Conservation (phyloP, 768 basidiomycete species). For the Mrakia frigida region DNA sequence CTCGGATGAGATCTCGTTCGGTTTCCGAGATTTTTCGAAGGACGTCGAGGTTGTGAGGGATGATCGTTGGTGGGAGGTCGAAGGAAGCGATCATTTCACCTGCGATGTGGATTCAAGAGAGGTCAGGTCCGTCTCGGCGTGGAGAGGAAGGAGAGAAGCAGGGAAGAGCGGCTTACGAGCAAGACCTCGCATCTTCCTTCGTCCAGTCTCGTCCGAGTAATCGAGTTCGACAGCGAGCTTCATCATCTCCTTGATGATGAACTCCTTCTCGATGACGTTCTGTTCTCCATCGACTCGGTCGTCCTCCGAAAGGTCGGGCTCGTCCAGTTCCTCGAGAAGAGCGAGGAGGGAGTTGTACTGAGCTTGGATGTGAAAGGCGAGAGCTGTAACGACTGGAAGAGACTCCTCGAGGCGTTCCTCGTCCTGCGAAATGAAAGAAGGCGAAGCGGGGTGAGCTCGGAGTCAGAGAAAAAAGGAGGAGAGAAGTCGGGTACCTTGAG, state of each 20-base stretch:
- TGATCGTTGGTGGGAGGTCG: slow-evolving; percentile 61
- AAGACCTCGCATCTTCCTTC: slow-evolving; percentile 78
- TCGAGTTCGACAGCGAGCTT: slow-evolving; percentile 72
- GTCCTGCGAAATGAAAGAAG: slow-evolving; percentile 43
- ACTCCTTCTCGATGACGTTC: slow-evolving; percentile 52
- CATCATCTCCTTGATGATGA: slow-evolving; percentile 75
- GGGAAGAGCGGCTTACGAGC: slow-evolving; percentile 56
- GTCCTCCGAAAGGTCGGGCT: slow-evolving; percentile 33
- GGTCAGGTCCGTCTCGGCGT: background rate
- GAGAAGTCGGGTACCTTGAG: slow-evolving; percentile 43
- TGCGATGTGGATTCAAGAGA: slow-evolving; percentile 36
- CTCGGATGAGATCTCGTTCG: slow-evolving; percentile 78
- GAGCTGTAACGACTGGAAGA: slow-evolving; percentile 75
- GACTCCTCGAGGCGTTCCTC: slow-evolving; percentile 59
- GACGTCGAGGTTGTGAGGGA: slow-evolving; percentile 75
- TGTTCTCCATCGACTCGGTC: slow-evolving; percentile 49
- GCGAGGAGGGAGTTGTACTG: slow-evolving; percentile 62
- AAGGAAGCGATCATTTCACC: slow-evolving; percentile 77
- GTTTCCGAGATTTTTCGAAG: slow-evolving; percentile 63
- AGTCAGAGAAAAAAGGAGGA: background rate
- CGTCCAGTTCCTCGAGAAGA: slow-evolving; percentile 37
- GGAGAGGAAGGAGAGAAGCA: background rate
- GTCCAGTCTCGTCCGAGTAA: slow-evolving; percentile 85
- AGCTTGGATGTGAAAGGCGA: slow-evolving; percentile 69
- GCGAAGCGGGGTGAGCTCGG: too few relatives aligned